These are phyloP conservation scores for Pseudogymnoascus sp. DNA, from an alignment of 2,329 filamentous ascomycete genomes.

Conservation along the genomic window DNA sequence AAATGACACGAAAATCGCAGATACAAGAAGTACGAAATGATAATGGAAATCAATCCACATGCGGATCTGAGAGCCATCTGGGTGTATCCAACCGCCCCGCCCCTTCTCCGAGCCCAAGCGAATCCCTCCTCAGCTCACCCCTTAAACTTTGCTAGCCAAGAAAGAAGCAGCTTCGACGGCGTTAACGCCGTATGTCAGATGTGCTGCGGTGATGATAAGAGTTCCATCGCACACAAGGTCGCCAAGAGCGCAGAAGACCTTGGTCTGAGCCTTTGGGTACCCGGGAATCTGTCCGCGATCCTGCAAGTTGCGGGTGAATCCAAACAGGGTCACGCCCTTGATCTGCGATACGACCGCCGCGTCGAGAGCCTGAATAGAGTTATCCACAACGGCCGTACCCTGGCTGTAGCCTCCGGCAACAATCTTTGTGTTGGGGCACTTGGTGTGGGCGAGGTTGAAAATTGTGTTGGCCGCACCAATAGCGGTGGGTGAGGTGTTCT, in stretches of 20 bases:
- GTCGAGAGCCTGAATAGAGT: constrained; percentile 29
- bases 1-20: neutral
- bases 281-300: constrained; percentile 28
- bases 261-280: constrained; percentile 23
- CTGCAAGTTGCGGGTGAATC: constrained; percentile 33
- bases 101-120: neutral
- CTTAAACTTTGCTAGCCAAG: constrained; percentile 15
- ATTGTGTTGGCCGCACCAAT: constrained; percentile 20
- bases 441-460: constrained; percentile 26
- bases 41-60: neutral
- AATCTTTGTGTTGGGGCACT: constrained; percentile 33
- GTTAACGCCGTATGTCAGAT: constrained; percentile 33
- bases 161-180: constrained; percentile 33
- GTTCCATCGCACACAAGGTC: constrained; percentile 44
- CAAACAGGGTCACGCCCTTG: constrained; percentile 35
- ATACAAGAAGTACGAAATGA: neutral
- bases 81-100: neutral
- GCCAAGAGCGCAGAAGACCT: constrained; percentile 41
- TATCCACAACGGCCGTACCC: constrained; percentile 38
- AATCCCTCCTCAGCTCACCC: neutral
- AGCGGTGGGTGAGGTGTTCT: constrained; percentile 14
- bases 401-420: constrained; percentile 35
- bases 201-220: constrained; percentile 32
- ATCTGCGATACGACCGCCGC: constrained; percentile 26
- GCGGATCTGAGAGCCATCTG: neutral